Evolutionary conservation across 345 rosid genomes (phyloP).

Genomic region (Atalantia buxifolia): DNA sequence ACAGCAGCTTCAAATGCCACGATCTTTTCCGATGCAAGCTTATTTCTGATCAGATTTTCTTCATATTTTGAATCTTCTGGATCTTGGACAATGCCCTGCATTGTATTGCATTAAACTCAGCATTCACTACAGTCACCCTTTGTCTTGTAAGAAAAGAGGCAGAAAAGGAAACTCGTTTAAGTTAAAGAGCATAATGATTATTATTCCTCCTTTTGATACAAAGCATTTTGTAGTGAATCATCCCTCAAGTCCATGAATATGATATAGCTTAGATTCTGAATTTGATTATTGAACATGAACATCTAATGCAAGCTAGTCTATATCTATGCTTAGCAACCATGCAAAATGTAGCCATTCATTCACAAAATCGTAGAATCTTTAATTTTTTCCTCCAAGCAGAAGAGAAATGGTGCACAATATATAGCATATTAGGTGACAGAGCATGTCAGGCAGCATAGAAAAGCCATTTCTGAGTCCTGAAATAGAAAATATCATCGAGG

Average conservation of each 20-base stretch:
- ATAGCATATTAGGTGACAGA: neutral
- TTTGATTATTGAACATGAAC: neutral
- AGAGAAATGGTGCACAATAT: no score
- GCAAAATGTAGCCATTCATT: neutral
- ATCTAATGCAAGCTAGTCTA: neutral
- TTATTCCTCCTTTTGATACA: neutral
- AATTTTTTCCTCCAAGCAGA: neutral
- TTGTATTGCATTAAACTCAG: neutral
- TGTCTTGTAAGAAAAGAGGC: neutral
- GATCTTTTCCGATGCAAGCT: slow-evolving; percentile 22
- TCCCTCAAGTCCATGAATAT: neutral
- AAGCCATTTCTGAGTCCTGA: no score
- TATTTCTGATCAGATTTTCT: neutral
- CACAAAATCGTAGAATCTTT: neutral
- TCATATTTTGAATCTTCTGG: slow-evolving; percentile 9
- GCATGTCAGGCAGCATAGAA: no score
- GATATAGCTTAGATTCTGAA: neutral
- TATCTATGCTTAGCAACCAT: neutral
- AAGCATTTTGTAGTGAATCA: no score
- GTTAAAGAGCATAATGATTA: neutral
- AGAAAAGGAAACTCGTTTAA: neutral
- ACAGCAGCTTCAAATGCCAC: slow-evolving; percentile 24
- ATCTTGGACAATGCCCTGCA: slow-evolving; percentile 15
- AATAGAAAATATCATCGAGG: neutral
- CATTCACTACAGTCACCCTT: no score